phyloP scores from a whole-genome alignment of 148 eudicot genomes.

The Rhododendron ovatum region DNA sequence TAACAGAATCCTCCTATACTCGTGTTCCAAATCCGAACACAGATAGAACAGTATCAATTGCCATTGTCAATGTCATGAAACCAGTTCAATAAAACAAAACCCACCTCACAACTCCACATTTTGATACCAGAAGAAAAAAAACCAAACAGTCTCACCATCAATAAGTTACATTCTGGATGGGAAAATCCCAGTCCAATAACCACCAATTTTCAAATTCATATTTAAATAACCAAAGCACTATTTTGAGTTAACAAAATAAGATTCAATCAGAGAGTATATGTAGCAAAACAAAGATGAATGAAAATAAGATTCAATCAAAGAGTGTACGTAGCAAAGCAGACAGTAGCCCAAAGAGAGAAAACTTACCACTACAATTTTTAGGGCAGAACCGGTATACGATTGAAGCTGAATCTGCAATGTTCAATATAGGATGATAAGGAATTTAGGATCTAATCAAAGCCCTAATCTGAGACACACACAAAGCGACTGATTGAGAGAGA shows the following conservation, averaged over 20 bases:
- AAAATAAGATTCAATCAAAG: not conserved
- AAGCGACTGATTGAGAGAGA: no score
- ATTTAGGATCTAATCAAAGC: no score
- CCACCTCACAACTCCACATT: not conserved
- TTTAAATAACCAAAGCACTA: not conserved
- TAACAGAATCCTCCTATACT: not conserved
- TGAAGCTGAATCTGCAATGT: no score
- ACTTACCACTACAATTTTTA: no score
- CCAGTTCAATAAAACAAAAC: constrained; percentile 2
- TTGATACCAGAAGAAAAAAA: not conserved
- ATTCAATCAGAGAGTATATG: not conserved
- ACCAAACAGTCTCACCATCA: not conserved
- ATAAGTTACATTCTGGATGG: not conserved
- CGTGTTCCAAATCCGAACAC: not conserved
- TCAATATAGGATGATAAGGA: no score
- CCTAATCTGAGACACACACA: no score
- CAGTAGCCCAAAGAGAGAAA: no score
- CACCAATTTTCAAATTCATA: not conserved
- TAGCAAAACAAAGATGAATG: not conserved
- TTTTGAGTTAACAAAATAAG: not conserved
- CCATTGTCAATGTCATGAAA: not conserved
- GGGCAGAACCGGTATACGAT: no score
- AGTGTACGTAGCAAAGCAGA: not conserved
- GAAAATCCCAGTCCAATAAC: not conserved
- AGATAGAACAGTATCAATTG: not conserved